Evolutionary conservation across 306 rosid species (phyloP).

Genomic region (Trifolium dubium): DNA sequence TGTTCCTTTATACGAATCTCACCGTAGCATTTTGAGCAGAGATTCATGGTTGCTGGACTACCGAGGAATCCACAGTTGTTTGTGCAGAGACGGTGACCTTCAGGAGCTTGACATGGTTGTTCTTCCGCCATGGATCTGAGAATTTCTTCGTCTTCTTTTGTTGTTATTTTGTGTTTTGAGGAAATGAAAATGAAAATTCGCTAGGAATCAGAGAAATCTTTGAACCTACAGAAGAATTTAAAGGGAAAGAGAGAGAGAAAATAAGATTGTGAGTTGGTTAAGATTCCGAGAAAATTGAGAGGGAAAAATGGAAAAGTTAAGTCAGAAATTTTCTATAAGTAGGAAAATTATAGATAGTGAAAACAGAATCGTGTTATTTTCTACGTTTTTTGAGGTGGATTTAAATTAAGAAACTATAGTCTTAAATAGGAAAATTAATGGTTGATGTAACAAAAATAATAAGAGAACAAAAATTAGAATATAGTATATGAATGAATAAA

Average conservation of each 20-base stretch:
- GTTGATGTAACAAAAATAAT: neutral
- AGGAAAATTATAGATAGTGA: constrained; percentile 25
- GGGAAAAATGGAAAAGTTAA: constrained; percentile 13
- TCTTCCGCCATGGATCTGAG: constrained; percentile 77
- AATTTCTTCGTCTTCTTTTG: too few relatives aligned
- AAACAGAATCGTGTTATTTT: constrained; percentile 11
- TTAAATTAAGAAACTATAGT: constrained; percentile 35
- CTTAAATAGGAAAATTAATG: constrained; percentile 24
- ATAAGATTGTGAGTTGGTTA: constrained; percentile 15
- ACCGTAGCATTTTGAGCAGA: constrained; percentile 87
- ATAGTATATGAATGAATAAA: neutral
- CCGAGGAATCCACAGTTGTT: constrained; percentile 97
- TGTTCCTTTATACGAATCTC: constrained; percentile 64
- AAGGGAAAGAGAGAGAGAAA: neutral
- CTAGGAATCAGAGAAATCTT: neutral
- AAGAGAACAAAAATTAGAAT: neutral
- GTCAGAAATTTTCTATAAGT: constrained; percentile 20
- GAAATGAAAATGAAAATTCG: neutral
- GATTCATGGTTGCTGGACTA: constrained; percentile 83
- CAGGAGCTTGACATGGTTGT: constrained; percentile 85
- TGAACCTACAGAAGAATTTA: neutral
- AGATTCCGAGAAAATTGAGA: constrained; percentile 30
- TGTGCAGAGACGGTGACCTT: constrained; percentile 81
- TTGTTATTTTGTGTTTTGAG: neutral
- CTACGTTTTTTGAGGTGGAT: constrained; percentile 1